Base-by-base conservation (phyloP, 805 yeast genomes). In the Saturnispora sekii region DNA sequence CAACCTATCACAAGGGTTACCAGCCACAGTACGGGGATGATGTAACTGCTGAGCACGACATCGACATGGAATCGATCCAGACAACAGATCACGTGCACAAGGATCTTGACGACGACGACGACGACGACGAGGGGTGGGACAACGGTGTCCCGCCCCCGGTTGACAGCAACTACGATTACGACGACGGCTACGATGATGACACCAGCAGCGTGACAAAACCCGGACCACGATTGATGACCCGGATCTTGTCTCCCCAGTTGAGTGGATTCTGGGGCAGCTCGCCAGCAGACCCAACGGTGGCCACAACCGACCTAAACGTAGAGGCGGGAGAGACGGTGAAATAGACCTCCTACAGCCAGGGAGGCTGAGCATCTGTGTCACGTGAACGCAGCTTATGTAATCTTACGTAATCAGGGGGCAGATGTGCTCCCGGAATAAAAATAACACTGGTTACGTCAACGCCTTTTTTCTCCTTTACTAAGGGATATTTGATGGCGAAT, bases 151-250 rank as follows among this genome's bases (percentile, higher is more conserved):
- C 35, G 1, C 36, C 29, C 2, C 26, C 26, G 8, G 8, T 21
- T 5, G 46, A 39, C 12, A 11, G 37, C 33, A 39, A 33, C 12
- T 35, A 35, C 29, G 40, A 42, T 30, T 21, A 42, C 32, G 60
- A 57, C 16, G 63, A 60, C 9, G 64, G 61, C 6, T 68, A 63
- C 16, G 57, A 55, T 4, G 59, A 48, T 5, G 51, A 42, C 10
- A 17, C 34, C 26, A 44, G 26, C 40, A 43, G 17, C 21, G 32
- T 10, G 40, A 31, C 7, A 41, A 34, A 16, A 16, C 37, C 12
- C 26, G 34, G 15, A n/a, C 32, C 5, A 34, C 28, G 9, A 18
- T n/a, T 21, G 17, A 10, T 35, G 35, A 15, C 35, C n/a, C 15
- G 38, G 14, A 43, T 43, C 11, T 35, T 38, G 29, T 38, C 41